Percentiles rank a stretch among this genome's conserved stretches.
Evolutionary conservation across 2,329 filamentous ascomycete genomes (phyloP).

Genomic region (Paecilomyces sp.): DNA sequence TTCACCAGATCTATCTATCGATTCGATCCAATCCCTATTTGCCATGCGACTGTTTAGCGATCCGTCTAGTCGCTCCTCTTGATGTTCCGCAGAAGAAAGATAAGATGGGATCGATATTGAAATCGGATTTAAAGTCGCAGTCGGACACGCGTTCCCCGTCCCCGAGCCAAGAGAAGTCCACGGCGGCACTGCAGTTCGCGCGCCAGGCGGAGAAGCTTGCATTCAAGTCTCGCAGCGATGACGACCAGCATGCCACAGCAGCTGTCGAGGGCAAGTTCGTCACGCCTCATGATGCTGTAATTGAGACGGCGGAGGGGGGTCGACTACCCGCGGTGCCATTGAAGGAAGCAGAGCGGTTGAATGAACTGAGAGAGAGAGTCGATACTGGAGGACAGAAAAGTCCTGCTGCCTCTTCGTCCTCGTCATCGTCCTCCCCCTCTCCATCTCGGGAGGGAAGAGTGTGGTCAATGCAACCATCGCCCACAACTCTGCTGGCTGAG

Average conservation of each 20-base stretch:
- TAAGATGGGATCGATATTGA: background rate
- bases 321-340: conserved; percentile 63
- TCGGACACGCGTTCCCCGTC: background rate
- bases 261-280: conserved; percentile 28
- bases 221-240: background rate
- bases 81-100: background rate
- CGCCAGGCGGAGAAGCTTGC: conserved; percentile 4
- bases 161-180: background rate
- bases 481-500: conserved; percentile 1
- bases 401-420: background rate
- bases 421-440: background rate
- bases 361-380: conserved; percentile 30
- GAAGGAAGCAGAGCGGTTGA: conserved; percentile 63
- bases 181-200: background rate
- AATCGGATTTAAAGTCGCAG: background rate
- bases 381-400: conserved; percentile 7
- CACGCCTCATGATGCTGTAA: conserved; percentile 65
- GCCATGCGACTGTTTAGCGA: background rate
- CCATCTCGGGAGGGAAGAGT: too few species aligned
- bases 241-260: conserved; percentile 2
- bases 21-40: background rate
- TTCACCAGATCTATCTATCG: too few species aligned
- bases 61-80: background rate
- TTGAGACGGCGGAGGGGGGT: conserved; percentile 60
- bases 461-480: background rate